phyloP scores from a whole-genome alignment of 192 early-diverging fungal species.

The Podila minutissima region DNA sequence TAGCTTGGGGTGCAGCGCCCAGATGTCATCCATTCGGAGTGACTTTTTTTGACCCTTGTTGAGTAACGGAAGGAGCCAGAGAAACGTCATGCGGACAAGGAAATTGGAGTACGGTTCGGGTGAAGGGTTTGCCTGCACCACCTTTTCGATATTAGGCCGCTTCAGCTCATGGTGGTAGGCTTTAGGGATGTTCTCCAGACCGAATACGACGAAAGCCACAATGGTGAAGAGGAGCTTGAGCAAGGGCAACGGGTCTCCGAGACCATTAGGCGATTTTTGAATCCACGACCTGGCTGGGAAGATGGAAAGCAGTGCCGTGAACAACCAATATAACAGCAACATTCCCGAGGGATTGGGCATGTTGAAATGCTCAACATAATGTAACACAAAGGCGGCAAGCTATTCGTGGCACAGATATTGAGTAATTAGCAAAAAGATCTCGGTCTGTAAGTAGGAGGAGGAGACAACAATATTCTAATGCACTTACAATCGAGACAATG shows the following conservation, averaged over 20 bases:
- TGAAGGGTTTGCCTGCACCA: conserved; percentile 20
- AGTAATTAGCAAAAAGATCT: no score
- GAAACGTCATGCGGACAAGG: conserved; percentile 42
- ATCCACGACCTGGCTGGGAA: conserved; percentile 57
- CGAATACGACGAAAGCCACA: conserved; percentile 50
- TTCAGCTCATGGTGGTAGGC: conserved; percentile 40
- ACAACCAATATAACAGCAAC: conserved; percentile 67
- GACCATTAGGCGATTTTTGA: conserved; percentile 13
- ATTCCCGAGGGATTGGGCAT: conserved; percentile 49
- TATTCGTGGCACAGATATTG: not conserved
- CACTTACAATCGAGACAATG: not conserved
- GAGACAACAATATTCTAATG: no score
- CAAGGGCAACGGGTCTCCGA: conserved; percentile 27
- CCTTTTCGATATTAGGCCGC: not conserved
- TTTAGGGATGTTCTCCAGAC: conserved; percentile 52
- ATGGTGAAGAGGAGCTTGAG: conserved; percentile 38
- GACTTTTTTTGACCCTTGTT: conserved; percentile 28
- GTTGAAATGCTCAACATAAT: conserved; percentile 42
- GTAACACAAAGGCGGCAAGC: conserved; percentile 7
- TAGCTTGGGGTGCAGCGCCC: conserved; percentile 30
- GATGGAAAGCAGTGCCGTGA: conserved; percentile 31
- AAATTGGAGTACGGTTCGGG: conserved; percentile 41
- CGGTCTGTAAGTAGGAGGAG: no score
- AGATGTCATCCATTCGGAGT: conserved; percentile 46
- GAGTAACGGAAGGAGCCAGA: conserved; percentile 52